phyloP scores from a whole-genome alignment of 352 stramenopile genomes.

The Plasmopara viticola region DNA sequence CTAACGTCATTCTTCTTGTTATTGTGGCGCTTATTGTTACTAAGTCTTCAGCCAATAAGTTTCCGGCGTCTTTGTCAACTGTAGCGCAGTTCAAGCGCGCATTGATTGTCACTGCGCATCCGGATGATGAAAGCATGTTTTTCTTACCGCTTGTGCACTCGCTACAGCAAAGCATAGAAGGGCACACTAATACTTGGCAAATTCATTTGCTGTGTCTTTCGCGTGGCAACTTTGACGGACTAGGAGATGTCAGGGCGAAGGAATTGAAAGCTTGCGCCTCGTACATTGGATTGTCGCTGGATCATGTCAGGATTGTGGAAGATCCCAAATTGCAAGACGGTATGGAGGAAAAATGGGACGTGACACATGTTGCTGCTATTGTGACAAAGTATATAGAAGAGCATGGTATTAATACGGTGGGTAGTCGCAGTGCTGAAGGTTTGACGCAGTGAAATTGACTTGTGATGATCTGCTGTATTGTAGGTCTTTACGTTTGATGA shows the following conservation, averaged over 20 bases:
- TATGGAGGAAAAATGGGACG: slow-evolving; percentile 70
- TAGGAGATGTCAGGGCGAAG: slow-evolving; percentile 74
- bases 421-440: slow-evolving; percentile 1
- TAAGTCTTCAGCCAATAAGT: slow-evolving; percentile 10
- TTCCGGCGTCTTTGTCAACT: slow-evolving; percentile 1
- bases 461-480: slow-evolving; percentile 1
- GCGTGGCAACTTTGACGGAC: slow-evolving; percentile 87
- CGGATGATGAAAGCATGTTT: slow-evolving; percentile 97
- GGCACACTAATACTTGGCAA: slow-evolving; percentile 32
- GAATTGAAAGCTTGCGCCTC: slow-evolving; percentile 65
- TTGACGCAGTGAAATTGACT: neutral
- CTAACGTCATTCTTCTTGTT: slow-evolving; percentile 57
- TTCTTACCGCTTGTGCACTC: slow-evolving; percentile 89
- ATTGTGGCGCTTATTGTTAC: slow-evolving; percentile 32
- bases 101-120: slow-evolving; percentile 91
- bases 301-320: slow-evolving; percentile 62
- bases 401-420: slow-evolving; percentile 58
- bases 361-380: slow-evolving; percentile 50
- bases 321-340: slow-evolving; percentile 83
- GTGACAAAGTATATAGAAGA: slow-evolving; percentile 51
- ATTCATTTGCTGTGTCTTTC: slow-evolving; percentile 89
- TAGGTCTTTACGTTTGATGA: slow-evolving; percentile 93
- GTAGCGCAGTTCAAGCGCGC: slow-evolving; percentile 30
- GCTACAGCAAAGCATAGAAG: slow-evolving; percentile 24
- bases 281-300: slow-evolving; percentile 43